A percentile compares a stretch with the other conserved stretches of the same genome.
phyloP scores from a whole-genome alignment of 805 yeast genomes.

The Wickerhamiella dianesei region DNA sequence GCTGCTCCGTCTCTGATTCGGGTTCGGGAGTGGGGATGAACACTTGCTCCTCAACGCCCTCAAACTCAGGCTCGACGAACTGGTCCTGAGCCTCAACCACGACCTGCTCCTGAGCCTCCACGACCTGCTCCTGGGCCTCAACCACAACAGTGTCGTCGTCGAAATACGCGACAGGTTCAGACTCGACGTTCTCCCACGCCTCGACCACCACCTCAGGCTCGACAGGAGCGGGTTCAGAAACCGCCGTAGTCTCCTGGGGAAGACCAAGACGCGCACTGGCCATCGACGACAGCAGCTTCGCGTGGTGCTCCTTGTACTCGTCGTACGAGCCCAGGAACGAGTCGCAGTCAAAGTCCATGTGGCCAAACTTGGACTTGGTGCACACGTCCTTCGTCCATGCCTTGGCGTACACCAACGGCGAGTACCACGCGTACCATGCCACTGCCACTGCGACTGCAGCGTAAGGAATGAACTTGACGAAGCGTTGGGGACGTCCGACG shows the following conservation, averaged over 20 bases:
- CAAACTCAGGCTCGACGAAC: background rate
- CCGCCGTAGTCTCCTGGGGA: constrained; percentile 6
- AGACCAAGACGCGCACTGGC: constrained; percentile 14
- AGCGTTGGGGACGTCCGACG: constrained; percentile 8
- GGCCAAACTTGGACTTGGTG: constrained; percentile 42
- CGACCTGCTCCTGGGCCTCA: background rate
- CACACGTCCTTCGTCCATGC: constrained; percentile 69
- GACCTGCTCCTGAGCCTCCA: background rate
- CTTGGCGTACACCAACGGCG: constrained; percentile 65
- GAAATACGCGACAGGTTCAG: background rate
- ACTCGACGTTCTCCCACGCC: background rate
- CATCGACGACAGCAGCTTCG: constrained; percentile 11
- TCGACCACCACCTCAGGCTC: constrained; percentile 3
- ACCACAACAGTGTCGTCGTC: background rate
- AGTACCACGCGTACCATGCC: constrained; percentile 44
- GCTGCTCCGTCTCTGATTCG: background rate
- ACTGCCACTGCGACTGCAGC: constrained; percentile 38
- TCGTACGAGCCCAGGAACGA: constrained; percentile 29
- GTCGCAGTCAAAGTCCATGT: constrained; percentile 87
- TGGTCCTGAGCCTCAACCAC: too few species aligned
- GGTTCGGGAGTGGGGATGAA: background rate
- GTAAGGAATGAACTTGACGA: constrained; percentile 30
- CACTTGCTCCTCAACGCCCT: background rate
- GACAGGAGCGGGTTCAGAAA: constrained; percentile 6
- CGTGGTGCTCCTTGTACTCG: constrained; percentile 19